Evolutionary conservation across 2,329 filamentous ascomycete genomes (phyloP).

Genomic region (Nectriaceae sp.): DNA sequence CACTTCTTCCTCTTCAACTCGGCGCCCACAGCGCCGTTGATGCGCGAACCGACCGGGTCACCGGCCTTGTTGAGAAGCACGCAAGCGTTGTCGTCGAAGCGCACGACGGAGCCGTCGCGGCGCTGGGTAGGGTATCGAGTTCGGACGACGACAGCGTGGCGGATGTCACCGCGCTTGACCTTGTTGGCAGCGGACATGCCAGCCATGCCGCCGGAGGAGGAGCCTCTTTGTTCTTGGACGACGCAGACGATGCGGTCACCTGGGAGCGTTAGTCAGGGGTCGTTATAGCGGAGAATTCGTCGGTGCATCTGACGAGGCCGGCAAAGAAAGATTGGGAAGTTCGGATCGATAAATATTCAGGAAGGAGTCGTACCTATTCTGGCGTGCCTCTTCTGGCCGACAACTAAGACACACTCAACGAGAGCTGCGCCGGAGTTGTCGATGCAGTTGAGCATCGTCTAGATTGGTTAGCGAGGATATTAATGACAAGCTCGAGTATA

Average conservation of each 20-base stretch:
- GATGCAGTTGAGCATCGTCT: slow-evolving; percentile 99
- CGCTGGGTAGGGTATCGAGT: slow-evolving; percentile 86
- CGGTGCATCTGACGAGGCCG: too few species aligned
- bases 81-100: slow-evolving; percentile 97
- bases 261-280: slow-evolving; percentile 37
- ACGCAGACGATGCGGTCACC: slow-evolving; percentile 97
- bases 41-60: slow-evolving; percentile 88
- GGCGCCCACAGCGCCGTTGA: slow-evolving; percentile 88
- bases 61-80: slow-evolving; percentile 96
- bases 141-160: slow-evolving; percentile 92
- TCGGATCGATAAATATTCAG: slow-evolving; percentile 3
- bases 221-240: slow-evolving; percentile 92
- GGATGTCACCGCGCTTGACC: slow-evolving; percentile 93
- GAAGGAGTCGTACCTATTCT: slow-evolving; percentile 70
- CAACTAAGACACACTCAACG: slow-evolving; percentile 92
- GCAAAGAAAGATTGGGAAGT: background rate
- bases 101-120: slow-evolving; percentile 84
- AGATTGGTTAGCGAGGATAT: slow-evolving; percentile 17
- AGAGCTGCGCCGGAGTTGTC: slow-evolving; percentile 98
- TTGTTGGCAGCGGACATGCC: slow-evolving; percentile 79
- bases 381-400: slow-evolving; percentile 87
- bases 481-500: background rate
- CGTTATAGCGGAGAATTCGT: background rate
- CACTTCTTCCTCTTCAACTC: slow-evolving; percentile 92
- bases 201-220: slow-evolving; percentile 70